A percentile compares a stretch with the other conserved stretches of the same genome.
These are phyloP conservation scores for Medicago truncatula DNA, from an alignment of 306 rosid genomes.

Conservation along the genomic window MtrunA17r5.0-ANR NC_053042.1:25941501-25942000, in stretches of 20 bases:
- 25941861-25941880: background rate
- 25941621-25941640: constrained; percentile 29
- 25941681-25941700: background rate
- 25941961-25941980: too few relatives aligned
- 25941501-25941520: constrained; percentile 40
- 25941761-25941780: background rate
- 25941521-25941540: constrained; percentile 36
- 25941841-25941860: background rate
- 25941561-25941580: constrained; percentile 32
- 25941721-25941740: background rate
- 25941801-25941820: background rate
- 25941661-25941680: too few relatives aligned
- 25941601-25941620: constrained; percentile 28
- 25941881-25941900: background rate
- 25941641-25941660: background rate
- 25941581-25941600: constrained; percentile 31
- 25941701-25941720: background rate
- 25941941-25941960: too few relatives aligned
- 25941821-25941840: too few relatives aligned
- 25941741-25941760: constrained; percentile 5
- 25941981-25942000: too few relatives aligned
- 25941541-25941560: constrained; percentile 37
- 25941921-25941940: too few relatives aligned
- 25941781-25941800: background rate
- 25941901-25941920: too few relatives aligned